phyloP scores from a whole-genome alignment of 257 asterid species.

The Nicotiana undulata region DNA sequence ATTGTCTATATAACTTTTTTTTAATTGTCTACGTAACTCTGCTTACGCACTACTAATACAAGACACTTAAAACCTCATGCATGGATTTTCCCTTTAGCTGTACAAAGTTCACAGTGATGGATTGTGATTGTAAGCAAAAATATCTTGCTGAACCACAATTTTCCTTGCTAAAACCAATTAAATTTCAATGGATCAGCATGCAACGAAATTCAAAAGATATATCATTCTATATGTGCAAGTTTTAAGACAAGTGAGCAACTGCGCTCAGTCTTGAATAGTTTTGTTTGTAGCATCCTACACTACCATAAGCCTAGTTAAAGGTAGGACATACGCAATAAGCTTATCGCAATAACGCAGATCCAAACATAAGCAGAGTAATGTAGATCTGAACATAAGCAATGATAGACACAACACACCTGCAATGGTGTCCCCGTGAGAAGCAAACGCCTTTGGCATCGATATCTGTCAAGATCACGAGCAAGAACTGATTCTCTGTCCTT shows the following conservation, averaged over 20 bases:
- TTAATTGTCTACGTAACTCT: background rate
- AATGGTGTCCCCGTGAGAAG: conserved; percentile 98
- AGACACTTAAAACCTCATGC: background rate
- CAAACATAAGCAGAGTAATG: background rate
- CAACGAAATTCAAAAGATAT: background rate
- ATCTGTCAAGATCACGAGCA: conserved; percentile 99
- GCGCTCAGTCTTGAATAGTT: background rate
- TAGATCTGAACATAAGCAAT: background rate
- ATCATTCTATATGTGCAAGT: conserved; percentile 1
- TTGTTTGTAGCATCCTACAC: background rate
- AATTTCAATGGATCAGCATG: background rate
- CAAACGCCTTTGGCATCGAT: conserved; percentile 99
- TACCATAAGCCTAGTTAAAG: background rate
- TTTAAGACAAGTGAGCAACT: background rate
- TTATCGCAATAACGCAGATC: background rate
- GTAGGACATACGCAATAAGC: background rate
- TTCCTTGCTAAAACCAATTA: background rate
- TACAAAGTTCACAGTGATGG: background rate
- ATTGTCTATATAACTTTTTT: background rate
- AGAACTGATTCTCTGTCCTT: conserved; percentile 97
- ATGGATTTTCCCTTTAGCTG: background rate
- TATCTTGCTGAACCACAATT: background rate
- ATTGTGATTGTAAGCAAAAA: background rate
- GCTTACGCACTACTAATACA: background rate
- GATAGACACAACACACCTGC: conserved; percentile 49